Conservation (phyloP, 768 basidiomycete genomes). For the Hypholoma fasciculare region DNA sequence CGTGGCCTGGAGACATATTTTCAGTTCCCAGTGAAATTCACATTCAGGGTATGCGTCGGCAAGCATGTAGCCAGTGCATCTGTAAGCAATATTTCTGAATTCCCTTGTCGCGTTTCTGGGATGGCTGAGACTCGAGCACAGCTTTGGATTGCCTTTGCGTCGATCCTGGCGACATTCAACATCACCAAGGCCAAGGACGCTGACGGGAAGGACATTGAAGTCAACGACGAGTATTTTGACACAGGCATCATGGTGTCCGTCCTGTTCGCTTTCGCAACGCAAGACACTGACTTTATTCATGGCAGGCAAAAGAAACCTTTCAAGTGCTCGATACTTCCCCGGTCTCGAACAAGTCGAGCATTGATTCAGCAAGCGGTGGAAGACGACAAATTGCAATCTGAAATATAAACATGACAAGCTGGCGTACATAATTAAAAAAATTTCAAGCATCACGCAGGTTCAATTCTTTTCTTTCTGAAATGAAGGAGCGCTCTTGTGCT, state of each 20-base stretch:
- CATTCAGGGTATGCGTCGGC: slow-evolving; percentile 16
- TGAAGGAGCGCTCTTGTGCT: neutral
- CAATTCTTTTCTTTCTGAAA: too few relatives aligned
- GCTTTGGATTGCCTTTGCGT: slow-evolving; percentile 5
- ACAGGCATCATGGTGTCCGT: neutral
- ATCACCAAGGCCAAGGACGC: slow-evolving; percentile 8
- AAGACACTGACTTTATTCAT: neutral
- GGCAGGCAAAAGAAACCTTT: slow-evolving; percentile 19
- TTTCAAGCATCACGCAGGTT: too few relatives aligned
- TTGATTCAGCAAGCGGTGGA: slow-evolving; percentile 12
- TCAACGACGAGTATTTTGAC: neutral
- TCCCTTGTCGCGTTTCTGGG: neutral
- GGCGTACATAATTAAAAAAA: too few relatives aligned
- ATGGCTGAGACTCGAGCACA: neutral
- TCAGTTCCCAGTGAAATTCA: neutral
- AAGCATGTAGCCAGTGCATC: slow-evolving; percentile 12
- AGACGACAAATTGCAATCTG: neutral
- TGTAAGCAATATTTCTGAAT: neutral
- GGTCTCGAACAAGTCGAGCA: slow-evolving; percentile 7
- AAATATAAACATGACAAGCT: neutral
- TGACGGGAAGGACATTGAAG: slow-evolving; percentile 5
- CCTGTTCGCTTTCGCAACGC: neutral
- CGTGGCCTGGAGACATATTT: neutral
- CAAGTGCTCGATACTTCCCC: slow-evolving; percentile 18
- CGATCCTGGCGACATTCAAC: neutral